Evolutionary conservation across 192 early-diverging fungal genomes (phyloP).

Genomic region (Dissophora ornata): DNA sequence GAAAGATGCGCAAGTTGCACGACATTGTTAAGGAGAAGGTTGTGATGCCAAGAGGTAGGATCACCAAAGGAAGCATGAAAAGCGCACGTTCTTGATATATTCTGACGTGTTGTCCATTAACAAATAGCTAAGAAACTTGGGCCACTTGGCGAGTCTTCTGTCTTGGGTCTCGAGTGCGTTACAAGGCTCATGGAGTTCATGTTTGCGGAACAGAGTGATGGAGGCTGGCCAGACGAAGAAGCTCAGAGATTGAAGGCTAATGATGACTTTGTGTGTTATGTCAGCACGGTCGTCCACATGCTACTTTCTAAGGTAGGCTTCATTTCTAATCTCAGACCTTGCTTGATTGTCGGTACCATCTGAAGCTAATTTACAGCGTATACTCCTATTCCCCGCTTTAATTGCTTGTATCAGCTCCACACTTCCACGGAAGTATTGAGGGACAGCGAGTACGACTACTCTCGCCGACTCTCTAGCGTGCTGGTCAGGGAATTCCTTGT

Average conservation of each 20-base stretch:
- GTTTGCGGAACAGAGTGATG: slow-evolving; percentile 23
- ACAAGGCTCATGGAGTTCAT: slow-evolving; percentile 51
- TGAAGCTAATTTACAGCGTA: no score
- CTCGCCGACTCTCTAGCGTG: slow-evolving; percentile 32
- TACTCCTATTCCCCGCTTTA: background rate
- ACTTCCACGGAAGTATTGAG: slow-evolving; percentile 18
- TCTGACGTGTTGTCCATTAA: no score
- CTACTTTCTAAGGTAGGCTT: slow-evolving; percentile 48
- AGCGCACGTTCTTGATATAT: no score
- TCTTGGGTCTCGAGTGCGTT: slow-evolving; percentile 52
- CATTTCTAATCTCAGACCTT: no score
- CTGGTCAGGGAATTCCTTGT: slow-evolving; percentile 42
- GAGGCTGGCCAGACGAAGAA: slow-evolving; percentile 16
- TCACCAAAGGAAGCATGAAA: background rate
- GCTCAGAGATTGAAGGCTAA: slow-evolving; percentile 36
- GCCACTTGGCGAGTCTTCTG: slow-evolving; percentile 34
- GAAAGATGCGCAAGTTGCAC: slow-evolving; percentile 55
- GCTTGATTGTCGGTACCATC: no score
- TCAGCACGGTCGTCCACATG: slow-evolving; percentile 51
- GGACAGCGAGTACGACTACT: slow-evolving; percentile 47
- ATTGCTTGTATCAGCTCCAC: slow-evolving; percentile 10
- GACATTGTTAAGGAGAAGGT: slow-evolving; percentile 60
- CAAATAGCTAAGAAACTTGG: slow-evolving; percentile 42
- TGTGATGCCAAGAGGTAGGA: slow-evolving; percentile 55
- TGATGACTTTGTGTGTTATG: slow-evolving; percentile 62